phyloP scores from a whole-genome alignment of 805 yeast species.

The Schwanniomyces sp. region DNA sequence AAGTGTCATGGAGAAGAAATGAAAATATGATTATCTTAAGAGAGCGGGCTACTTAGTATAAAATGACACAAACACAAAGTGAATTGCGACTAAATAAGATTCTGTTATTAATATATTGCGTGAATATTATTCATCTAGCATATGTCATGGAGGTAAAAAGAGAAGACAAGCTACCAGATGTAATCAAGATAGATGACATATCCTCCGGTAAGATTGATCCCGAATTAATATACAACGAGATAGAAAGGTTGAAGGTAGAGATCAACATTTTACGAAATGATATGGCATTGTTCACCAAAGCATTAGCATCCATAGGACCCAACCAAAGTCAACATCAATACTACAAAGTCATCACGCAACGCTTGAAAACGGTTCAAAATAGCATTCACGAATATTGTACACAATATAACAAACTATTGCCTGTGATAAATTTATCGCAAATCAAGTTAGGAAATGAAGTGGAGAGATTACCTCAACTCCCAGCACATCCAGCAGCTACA shows the following conservation, averaged over 20 bases:
- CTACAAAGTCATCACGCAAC: constrained; percentile 33
- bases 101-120: neutral
- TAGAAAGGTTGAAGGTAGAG: constrained; percentile 42
- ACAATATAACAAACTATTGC: constrained; percentile 46
- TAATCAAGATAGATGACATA: constrained; percentile 42
- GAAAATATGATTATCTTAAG: constrained; percentile 25
- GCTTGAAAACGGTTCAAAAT: constrained; percentile 35
- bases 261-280: constrained; percentile 41
- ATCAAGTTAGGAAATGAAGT: constrained; percentile 51
- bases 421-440: constrained; percentile 52
- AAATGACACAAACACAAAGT: neutral
- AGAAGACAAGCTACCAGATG: constrained; percentile 24
- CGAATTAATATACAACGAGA: constrained; percentile 41
- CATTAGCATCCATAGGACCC: constrained; percentile 33
- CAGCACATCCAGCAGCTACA: neutral
- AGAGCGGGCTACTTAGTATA: constrained; percentile 8
- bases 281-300: constrained; percentile 36
- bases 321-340: constrained; percentile 36
- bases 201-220: constrained; percentile 43
- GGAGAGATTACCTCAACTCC: constrained; percentile 34
- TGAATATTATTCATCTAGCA: neutral
- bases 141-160: constrained; percentile 4
- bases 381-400: constrained; percentile 43
- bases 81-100: neutral
- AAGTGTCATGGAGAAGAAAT: constrained; percentile 31